Conservation (phyloP, 78 protist genomes). For the Salpingoeca rosetta region DNA sequence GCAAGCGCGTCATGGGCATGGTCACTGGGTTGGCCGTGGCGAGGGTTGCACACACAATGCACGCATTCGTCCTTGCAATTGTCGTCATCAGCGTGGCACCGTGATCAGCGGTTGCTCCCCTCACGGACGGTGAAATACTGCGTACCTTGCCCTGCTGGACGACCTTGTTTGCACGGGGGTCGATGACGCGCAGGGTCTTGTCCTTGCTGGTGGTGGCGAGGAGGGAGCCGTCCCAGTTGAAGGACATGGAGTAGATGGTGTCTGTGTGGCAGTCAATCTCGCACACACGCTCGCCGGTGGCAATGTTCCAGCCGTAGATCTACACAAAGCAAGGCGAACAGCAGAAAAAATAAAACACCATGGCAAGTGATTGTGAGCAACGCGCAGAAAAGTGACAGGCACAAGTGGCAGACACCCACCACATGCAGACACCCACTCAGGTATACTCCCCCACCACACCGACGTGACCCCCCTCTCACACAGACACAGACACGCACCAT, state of each 20-base stretch:
- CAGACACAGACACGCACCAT: too few relatives aligned
- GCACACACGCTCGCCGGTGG: constrained; percentile 42
- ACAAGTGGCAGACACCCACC: not conserved
- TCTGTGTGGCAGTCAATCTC: constrained; percentile 50
- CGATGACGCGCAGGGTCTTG: constrained; percentile 81
- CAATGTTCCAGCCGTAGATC: constrained; percentile 86
- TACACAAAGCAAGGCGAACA: constrained; percentile 22
- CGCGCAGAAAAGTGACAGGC: not conserved
- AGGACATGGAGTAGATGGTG: constrained; percentile 59
- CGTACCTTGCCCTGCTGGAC: constrained; percentile 8
- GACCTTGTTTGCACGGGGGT: constrained; percentile 60
- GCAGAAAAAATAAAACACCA: too few relatives aligned
- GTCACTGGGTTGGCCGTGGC: too few relatives aligned
- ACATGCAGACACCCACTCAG: not conserved
- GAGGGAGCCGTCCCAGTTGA: constrained; percentile 78
- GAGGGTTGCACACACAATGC: too few relatives aligned
- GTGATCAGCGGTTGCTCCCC: too few relatives aligned
- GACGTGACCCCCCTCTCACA: too few relatives aligned
- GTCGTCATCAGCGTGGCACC: too few relatives aligned
- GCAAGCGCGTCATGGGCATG: too few relatives aligned
- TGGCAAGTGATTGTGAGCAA: not conserved
- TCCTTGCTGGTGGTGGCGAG: constrained; percentile 78
- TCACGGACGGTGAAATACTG: too few relatives aligned
- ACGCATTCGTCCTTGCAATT: too few relatives aligned
- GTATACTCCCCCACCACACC: not conserved